Conservation (phyloP, 441 rosid genomes). For the Erodium trifolium region DNA sequence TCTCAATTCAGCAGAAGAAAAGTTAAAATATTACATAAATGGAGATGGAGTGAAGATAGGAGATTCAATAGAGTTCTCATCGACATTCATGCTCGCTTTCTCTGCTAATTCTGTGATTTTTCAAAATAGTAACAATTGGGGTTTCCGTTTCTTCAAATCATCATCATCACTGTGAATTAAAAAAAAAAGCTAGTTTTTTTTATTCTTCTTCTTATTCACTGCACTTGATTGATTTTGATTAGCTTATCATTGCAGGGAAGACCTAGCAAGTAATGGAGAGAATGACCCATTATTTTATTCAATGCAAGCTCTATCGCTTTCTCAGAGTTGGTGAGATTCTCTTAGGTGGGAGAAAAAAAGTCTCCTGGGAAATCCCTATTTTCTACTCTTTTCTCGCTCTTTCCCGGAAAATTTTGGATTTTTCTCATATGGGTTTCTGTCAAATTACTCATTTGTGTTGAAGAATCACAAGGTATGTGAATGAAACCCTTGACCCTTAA, state of each 20-base stretch:
- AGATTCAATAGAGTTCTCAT: background rate
- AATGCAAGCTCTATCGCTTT: background rate
- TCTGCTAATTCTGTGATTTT: conserved; percentile 5
- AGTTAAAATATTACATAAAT: background rate
- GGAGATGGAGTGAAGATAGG: background rate
- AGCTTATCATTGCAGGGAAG: background rate
- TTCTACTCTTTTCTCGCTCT: no score
- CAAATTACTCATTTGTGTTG: background rate
- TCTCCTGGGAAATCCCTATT: background rate
- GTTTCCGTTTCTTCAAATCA: background rate
- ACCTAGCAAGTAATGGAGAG: conserved; percentile 3
- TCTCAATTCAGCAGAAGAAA: background rate
- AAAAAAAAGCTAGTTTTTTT: background rate
- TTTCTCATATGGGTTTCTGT: background rate
- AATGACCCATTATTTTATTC: conserved; percentile 7
- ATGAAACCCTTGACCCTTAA: background rate
- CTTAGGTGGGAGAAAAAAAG: background rate
- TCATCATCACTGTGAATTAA: background rate
- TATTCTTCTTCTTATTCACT: background rate
- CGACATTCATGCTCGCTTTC: background rate
- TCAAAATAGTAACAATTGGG: background rate
- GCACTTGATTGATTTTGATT: conserved; percentile 2
- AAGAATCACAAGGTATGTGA: background rate
- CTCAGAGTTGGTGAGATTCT: background rate
- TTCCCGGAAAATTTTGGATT: no score